Percentiles rank a stretch among this genome's conserved stretches.
Conservation (phyloP, 176 grass and related monocot species). For the Lolium multiflorum region DNA sequence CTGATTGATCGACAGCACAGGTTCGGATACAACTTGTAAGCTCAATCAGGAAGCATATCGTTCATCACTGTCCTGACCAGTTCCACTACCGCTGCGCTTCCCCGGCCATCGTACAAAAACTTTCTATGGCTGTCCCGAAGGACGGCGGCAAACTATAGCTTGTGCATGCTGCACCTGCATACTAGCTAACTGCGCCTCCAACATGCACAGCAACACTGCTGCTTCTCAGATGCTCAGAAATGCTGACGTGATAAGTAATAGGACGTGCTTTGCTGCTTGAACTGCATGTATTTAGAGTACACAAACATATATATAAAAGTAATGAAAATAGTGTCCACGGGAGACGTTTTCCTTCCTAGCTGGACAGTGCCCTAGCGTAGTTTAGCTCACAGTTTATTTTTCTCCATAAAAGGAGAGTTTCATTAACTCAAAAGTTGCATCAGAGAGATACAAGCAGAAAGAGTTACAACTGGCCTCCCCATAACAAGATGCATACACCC, state of each 20-base stretch:
- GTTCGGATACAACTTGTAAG: conserved; percentile 47
- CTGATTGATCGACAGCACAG: conserved; percentile 45
- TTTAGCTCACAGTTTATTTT: no score
- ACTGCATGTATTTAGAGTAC: not conserved
- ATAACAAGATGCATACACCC: no score
- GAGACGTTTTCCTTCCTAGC: no score
- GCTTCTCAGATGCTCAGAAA: not conserved
- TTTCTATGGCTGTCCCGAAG: conserved; percentile 36
- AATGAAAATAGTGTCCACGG: no score
- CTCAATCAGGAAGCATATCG: conserved; percentile 48
- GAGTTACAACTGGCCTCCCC: no score
- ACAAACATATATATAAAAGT: no score
- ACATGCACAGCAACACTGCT: not conserved
- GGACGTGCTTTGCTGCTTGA: not conserved
- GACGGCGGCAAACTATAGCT: conserved; percentile 31
- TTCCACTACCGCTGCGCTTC: conserved; percentile 32
- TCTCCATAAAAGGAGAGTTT: no score
- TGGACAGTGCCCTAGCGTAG: no score
- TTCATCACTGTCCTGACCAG: conserved; percentile 7
- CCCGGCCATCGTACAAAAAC: conserved; percentile 20
- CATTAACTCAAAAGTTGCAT: no score
- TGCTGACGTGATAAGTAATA: not conserved
- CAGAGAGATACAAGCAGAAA: no score
- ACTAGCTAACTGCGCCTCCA: not conserved
- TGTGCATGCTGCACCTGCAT: not conserved